Percentiles rank a stretch among this genome's conserved stretches.
Conservation (phyloP, 257 asterid species). For the Solanum appendiculatum region DNA sequence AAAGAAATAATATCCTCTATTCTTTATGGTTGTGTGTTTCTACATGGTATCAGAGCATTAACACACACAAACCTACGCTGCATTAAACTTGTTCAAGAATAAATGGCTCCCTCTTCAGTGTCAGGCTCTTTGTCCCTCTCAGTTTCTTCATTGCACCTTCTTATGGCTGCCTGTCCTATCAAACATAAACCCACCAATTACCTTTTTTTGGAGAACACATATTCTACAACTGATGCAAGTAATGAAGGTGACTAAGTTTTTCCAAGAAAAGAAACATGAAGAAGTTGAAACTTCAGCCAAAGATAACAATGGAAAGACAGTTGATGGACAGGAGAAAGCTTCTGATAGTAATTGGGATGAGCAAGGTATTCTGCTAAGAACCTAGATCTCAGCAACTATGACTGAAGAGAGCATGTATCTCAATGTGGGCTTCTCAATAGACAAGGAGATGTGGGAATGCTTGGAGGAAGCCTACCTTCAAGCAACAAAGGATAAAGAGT, state of each 20-base stretch:
- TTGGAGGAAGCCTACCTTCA: neutral
- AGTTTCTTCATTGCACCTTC: neutral
- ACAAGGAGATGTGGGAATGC: neutral
- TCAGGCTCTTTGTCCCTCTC: neutral
- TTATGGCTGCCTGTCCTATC: neutral
- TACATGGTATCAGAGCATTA: too few relatives aligned
- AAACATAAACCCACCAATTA: neutral
- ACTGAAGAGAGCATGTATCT: neutral
- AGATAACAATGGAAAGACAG: neutral
- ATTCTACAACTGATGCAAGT: neutral
- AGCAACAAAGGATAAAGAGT: neutral
- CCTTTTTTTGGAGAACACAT: too few relatives aligned
- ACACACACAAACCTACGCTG: neutral
- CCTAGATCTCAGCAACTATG: neutral
- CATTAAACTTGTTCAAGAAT: neutral
- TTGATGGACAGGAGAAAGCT: neutral
- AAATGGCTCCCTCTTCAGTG: neutral
- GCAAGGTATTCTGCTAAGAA: neutral
- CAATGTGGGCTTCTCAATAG: neutral
- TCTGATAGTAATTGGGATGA: neutral
- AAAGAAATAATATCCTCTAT: too few relatives aligned
- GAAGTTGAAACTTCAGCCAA: neutral
- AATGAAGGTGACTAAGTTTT: neutral
- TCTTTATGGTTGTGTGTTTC: neutral
- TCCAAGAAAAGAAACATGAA: neutral